Base-by-base conservation (phyloP, 1,284 basidiomycete genomes). In the Tilletia horrida region DNA sequence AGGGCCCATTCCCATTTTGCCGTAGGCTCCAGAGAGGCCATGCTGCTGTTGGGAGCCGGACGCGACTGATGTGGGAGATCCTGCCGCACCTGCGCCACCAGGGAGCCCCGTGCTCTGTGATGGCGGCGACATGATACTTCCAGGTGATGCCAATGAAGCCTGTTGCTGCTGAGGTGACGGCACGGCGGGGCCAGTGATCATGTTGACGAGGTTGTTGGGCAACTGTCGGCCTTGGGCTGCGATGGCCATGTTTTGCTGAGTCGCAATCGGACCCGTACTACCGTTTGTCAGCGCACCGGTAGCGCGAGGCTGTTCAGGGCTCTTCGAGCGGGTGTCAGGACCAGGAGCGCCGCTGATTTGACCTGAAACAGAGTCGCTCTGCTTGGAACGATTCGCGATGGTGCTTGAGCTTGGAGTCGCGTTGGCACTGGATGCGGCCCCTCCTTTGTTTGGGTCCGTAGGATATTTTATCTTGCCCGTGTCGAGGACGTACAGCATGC, bases 401-500 rank as follows among this genome's bases (percentile, higher is more conserved):
- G 50, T 27, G 50, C 50, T 52, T 52, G 50, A 21, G 50, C 27
- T 27, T 3, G 50, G 50, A 25, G 27, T 27, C 6, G 27, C 50
- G 50, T 52, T 52, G 50, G 16, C 27, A 27, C 23, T 25, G 27
- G 55, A 35, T n/a, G 55, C 14, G 14, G 57, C 71, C 63, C 72
- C 67, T 63, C 67, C 61, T 21, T 47, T 67, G 29, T 70, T 74
- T 69, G 35, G 65, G 69, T 81, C 79, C 52, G 77, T 70, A 11
- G 80, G 80, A 44, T 81, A 81, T 71, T 81, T 81, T 74, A 81
- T 81, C 73, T 81, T 80, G 67, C 70, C 73, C 14, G 80, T 79
- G 63, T 79, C 76, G 40, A 80, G 72, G 23, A 97, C 89, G 81
- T 97, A 91, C 42, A 97, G 86, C 63, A 91, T 82, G 23, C 86